Conservation (phyloP, 2,329 filamentous ascomycete species). For the Talaromyces sp. region DNA sequence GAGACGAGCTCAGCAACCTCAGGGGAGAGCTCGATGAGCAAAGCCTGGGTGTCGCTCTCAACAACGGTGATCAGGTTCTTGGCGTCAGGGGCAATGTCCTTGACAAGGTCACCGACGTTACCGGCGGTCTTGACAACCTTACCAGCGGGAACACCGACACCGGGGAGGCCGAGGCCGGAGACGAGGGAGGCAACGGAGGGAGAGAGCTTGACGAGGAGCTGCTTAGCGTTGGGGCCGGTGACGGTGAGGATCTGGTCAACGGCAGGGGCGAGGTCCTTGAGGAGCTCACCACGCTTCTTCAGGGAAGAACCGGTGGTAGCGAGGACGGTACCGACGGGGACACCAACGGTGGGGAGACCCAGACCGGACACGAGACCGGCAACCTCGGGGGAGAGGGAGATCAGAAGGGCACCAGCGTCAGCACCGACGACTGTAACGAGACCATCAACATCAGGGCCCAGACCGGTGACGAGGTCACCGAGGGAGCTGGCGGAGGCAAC, state of each 20-base stretch:
- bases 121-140: conserved; percentile 29
- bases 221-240: conserved; percentile 30
- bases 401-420: conserved; percentile 33
- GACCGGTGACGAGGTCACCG: conserved; percentile 30
- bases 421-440: conserved; percentile 35
- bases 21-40: conserved; percentile 33
- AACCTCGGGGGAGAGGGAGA: conserved; percentile 32
- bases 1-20: conserved; percentile 26
- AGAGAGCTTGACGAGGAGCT: conserved; percentile 37
- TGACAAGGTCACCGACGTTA: conserved; percentile 31
- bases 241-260: conserved; percentile 32
- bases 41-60: conserved; percentile 26
- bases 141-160: conserved; percentile 30
- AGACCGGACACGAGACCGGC: conserved; percentile 32
- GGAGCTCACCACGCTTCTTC: conserved; percentile 36
- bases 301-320: conserved; percentile 30
- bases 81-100: conserved; percentile 28
- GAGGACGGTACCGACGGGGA: conserved; percentile 32
- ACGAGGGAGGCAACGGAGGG: conserved; percentile 33
- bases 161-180: conserved; percentile 31
- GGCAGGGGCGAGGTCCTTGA: conserved; percentile 29
- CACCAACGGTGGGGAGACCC: conserved; percentile 31
- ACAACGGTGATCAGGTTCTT: conserved; percentile 30
- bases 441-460: conserved; percentile 26
- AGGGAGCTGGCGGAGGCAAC: conserved; percentile 30